Evolutionary conservation across 768 basidiomycete genomes (phyloP), one percentile per base, ranked within the genome.

Genomic region (Phaffia tasmanica): DNA sequence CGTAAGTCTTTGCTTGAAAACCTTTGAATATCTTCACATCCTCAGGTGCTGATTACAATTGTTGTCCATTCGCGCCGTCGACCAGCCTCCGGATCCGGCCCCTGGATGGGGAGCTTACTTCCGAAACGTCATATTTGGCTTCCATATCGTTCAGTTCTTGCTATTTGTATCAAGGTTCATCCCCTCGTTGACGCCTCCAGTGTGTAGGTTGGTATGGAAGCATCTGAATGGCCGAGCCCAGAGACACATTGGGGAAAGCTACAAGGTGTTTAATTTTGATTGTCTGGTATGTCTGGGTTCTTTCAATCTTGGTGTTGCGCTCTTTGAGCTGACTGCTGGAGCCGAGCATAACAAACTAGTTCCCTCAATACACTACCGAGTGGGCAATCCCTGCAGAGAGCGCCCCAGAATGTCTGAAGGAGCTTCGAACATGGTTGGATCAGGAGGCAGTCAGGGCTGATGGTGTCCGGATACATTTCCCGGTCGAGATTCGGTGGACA

Each of bases 351-450:
- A 16, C 23, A 15, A 25, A 25, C 58, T 73, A 92, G 90, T 89
- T 86, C 76, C 85, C 84, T 0, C 92, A 97, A 76, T 86, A 91
- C 76, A 97, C 95, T 1, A 90, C 89, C 15, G 95, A 99, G 77
- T 94, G 91, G 86, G 89, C 89, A 5, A 81, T 99, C 48, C 89
- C 93, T 6, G 85, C 85, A 70, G 78, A 81, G 54, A 77, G 83
- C 62, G 81, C 90, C 2, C 77, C 78, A 63, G 79, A 81, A 1
- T 91, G 88, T 72, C 80, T 99, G 60, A 76, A 77, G 46, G 88
- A 86, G 68, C 79, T 98, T 66, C 81, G 82, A 67, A 74, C 77
- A 2, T 94, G 88, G 86, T 77, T 94, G 27, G 80, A 83, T 32
- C 74, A 78, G 50, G 88, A 97, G 75, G 80, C 81, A 65, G 74